Evolutionary conservation across 164 flowering plant genomes (phyloP).

Genomic region (Platanus orientalis): DNA sequence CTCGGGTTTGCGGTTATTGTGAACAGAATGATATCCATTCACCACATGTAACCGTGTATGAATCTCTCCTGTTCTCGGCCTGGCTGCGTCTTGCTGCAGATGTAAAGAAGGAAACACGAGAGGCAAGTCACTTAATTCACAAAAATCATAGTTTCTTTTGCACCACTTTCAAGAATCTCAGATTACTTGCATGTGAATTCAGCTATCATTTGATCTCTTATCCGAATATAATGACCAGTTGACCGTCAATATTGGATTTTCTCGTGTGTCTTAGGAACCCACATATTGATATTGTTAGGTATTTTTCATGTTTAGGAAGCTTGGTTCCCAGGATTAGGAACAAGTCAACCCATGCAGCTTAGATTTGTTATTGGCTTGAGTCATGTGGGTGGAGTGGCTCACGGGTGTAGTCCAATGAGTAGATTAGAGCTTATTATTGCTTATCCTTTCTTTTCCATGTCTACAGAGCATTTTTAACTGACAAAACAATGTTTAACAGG

Average conservation of each 20-base stretch:
- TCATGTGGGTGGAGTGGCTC: no score
- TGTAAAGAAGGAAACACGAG: slow-evolving; percentile 32
- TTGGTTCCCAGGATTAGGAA: no score
- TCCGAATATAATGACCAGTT: neutral
- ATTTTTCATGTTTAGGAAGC: no score
- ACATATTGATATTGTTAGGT: no score
- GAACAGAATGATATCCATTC: slow-evolving; percentile 71
- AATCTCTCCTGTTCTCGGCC: slow-evolving; percentile 57
- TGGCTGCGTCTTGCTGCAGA: slow-evolving; percentile 63
- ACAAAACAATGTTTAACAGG: no score
- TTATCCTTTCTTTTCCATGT: no score
- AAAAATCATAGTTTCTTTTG: neutral
- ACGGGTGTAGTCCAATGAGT: no score
- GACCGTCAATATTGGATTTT: neutral
- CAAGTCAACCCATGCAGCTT: no score
- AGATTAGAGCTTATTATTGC: no score
- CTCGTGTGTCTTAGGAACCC: no score
- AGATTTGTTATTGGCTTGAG: no score
- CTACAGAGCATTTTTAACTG: no score
- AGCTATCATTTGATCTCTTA: neutral
- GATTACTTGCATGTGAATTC: neutral
- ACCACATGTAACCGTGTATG: slow-evolving; percentile 57
- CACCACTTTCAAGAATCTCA: neutral
- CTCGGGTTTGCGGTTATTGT: slow-evolving; percentile 62
- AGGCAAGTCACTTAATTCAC: slow-evolving; percentile 20